Evolutionary conservation across 2,329 filamentous ascomycete species (phyloP).

Genomic region (Xylariaceae sp.): DNA sequence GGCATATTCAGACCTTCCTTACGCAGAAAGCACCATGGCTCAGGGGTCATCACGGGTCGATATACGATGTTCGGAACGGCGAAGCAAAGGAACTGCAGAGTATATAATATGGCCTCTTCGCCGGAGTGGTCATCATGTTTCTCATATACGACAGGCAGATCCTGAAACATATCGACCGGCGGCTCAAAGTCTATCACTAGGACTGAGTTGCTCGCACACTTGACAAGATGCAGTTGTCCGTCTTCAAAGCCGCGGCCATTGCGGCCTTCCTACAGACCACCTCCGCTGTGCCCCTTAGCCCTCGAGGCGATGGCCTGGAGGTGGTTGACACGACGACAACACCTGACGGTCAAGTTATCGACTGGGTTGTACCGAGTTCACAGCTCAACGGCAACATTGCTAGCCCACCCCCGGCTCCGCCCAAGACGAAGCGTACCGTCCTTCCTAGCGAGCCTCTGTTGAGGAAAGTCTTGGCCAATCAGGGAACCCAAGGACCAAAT

Average conservation of each 20-base stretch:
- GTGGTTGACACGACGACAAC: conserved; percentile 15
- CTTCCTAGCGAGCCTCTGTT: neutral
- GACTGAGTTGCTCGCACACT: too few species aligned
- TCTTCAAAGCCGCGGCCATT: conserved; percentile 17
- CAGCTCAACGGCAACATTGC: conserved; percentile 8
- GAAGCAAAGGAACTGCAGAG: too few species aligned
- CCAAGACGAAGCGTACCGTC: conserved; percentile 5
- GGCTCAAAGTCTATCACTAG: too few species aligned
- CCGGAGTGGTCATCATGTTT: too few species aligned
- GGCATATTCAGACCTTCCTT: too few species aligned
- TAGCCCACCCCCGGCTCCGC: conserved; percentile 6
- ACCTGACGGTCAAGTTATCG: conserved; percentile 11
- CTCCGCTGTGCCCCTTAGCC: conserved; percentile 7
- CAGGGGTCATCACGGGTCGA: too few species aligned
- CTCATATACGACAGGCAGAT: too few species aligned
- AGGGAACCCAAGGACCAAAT: conserved; percentile 11
- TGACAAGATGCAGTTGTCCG: conserved; percentile 9
- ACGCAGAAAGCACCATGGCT: too few species aligned
- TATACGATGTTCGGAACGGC: too few species aligned
- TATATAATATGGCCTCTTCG: too few species aligned
- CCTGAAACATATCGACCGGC: too few species aligned
- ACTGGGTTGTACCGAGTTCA: conserved; percentile 17
- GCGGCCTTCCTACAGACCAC: conserved; percentile 9
- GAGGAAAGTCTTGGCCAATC: conserved; percentile 4
- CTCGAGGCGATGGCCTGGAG: conserved; percentile 2